Conservation (phyloP, 768 basidiomycete genomes). For the Termitomyces sp. region DNA sequence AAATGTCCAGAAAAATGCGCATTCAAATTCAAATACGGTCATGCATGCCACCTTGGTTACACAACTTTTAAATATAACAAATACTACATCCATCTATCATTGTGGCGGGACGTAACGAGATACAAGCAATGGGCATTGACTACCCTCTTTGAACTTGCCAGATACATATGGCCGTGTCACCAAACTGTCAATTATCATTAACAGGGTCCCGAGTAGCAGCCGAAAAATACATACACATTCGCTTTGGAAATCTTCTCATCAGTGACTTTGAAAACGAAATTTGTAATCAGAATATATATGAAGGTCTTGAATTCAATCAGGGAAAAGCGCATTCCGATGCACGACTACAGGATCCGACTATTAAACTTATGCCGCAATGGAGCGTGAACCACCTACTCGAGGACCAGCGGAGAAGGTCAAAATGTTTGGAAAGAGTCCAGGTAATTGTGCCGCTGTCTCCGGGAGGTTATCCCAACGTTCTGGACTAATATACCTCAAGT, state of each 20-base stretch:
- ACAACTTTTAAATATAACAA: background rate
- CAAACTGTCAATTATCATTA: constrained; percentile 32
- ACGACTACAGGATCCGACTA: constrained; percentile 45
- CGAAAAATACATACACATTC: constrained; percentile 47
- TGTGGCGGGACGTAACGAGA: constrained; percentile 22
- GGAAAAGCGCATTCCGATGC: constrained; percentile 78
- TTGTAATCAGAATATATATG: constrained; percentile 60
- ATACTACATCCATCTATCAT: background rate
- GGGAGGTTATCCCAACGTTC: constrained; percentile 79
- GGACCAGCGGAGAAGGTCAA: constrained; percentile 80
- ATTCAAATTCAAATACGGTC: background rate
- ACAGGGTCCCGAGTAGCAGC: background rate
- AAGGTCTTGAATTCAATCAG: constrained; percentile 81
- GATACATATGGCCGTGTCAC: constrained; percentile 58
- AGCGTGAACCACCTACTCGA: constrained; percentile 43
- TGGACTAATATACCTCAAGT: constrained; percentile 39
- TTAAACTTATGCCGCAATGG: background rate
- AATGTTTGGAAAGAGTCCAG: constrained; percentile 66
- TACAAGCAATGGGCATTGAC: constrained; percentile 56
- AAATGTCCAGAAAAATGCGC: background rate
- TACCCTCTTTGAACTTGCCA: constrained; percentile 49
- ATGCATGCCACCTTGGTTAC: background rate
- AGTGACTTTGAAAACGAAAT: constrained; percentile 56
- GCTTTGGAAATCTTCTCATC: constrained; percentile 47
- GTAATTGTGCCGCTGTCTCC: constrained; percentile 56